Base-by-base conservation (phyloP, 2,329 filamentous ascomycete genomes). In the Trichoderma arundinaceum region DNA sequence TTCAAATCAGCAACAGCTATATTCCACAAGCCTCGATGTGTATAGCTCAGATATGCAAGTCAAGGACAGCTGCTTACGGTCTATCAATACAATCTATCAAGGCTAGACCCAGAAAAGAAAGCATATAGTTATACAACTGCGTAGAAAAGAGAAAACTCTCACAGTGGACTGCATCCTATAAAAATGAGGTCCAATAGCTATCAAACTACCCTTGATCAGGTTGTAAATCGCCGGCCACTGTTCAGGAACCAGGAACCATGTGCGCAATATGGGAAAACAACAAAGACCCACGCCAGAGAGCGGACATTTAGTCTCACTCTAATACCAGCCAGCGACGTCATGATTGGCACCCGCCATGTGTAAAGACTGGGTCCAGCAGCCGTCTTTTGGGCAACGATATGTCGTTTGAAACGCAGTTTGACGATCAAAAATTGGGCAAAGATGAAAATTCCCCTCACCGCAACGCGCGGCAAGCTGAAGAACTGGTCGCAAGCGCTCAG, bases 311-410 rank as follows among this genome's bases (percentile, higher is more conserved):
- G 54, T 33, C 28, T 33, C 35, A 33, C 17, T 22, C 28, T 39
- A 13, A 19, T 19, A n/a, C 12, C 43, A 8, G 43, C 33, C 32
- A 22, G 35, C 56, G 49, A 54, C 49, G 64, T 49, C 56, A 61
- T 66, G 41, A 56, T 61, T 56, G 56, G 64, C 56, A 56, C 41
- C 38, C 56, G 22, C 22, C 2, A 22, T 7, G 51, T 49, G 56
- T 12, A 54, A 57, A 61, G 38, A 66, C 53, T 64, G 64, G 64
- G 56, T 22, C 64, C 35, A n/a, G 32, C 33, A 17, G 33, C 35
- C 48, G 39, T 48, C 48, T 43, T 56, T 56, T 33, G 15, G 57
- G 41, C 38, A 64, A 54, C 49, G 46, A 59, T 66, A 32, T 43
- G 41, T 32, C 32, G 5, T 32, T n/a, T 39, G 32, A 60, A 60